A percentile compares a stretch with the other conserved stretches of the same genome.
These are phyloP conservation scores for Claviceps purpurea DNA, from an alignment of 2,329 filamentous ascomycete species.

Conservation along the genomic window DNA sequence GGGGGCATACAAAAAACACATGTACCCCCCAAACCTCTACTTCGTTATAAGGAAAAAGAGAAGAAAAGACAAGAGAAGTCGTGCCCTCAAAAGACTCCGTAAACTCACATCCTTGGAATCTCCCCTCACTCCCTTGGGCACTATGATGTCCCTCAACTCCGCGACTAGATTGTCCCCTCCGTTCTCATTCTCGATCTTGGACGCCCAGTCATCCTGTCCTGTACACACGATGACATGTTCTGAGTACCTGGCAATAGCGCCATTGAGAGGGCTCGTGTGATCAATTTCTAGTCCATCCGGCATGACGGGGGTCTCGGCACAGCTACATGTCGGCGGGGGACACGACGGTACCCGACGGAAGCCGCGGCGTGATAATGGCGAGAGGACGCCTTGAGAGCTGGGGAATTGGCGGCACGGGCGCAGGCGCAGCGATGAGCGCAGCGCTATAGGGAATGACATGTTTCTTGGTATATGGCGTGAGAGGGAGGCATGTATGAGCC, in stretches of 20 bases:
- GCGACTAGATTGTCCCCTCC: slow-evolving; percentile 52
- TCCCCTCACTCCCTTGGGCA: slow-evolving; percentile 41
- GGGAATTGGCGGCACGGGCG: not conserved
- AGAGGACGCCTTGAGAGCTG: not conserved
- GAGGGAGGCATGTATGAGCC: too few relatives aligned
- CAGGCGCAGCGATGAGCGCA: not conserved
- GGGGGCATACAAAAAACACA: too few relatives aligned
- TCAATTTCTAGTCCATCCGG: slow-evolving; percentile 64
- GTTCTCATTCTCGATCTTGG: slow-evolving; percentile 72
- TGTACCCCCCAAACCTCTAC: too few relatives aligned
- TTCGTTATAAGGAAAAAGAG: not conserved
- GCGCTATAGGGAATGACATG: slow-evolving; percentile 2
- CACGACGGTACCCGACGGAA: slow-evolving; percentile 42
- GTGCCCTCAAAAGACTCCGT: not conserved
- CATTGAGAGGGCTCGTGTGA: slow-evolving; percentile 52
- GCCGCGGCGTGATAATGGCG: slow-evolving; percentile 2
- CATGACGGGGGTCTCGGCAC: slow-evolving; percentile 51
- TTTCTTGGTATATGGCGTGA: not conserved
- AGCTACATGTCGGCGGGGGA: slow-evolving; percentile 64
- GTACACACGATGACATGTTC: slow-evolving; percentile 80
- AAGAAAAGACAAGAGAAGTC: not conserved
- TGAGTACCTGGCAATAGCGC: slow-evolving; percentile 63
- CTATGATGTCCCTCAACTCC: slow-evolving; percentile 54
- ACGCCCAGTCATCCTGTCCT: slow-evolving; percentile 67
- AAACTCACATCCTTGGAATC: slow-evolving; percentile 48